Evolutionary conservation across 257 asterid genomes (phyloP).

Genomic region (Ocimum tenuiflorum): DNA sequence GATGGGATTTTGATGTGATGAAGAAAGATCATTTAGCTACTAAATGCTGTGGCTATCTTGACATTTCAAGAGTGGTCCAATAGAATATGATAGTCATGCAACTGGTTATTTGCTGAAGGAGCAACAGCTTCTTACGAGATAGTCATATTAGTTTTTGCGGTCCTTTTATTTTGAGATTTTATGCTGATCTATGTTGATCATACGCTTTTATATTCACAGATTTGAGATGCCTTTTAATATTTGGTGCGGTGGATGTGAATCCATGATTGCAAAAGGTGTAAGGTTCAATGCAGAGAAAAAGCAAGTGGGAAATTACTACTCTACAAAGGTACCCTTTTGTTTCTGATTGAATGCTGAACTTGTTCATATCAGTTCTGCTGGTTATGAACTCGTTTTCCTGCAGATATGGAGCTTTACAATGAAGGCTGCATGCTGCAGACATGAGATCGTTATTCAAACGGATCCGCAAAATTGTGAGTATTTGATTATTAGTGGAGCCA

Average conservation of each 20-base stretch:
- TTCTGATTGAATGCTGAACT: not conserved
- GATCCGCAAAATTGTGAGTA: conserved; percentile 87
- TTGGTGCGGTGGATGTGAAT: conserved; percentile 99
- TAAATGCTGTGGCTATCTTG: not conserved
- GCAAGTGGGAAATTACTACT: conserved; percentile 94
- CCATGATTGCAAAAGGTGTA: conserved; percentile 99
- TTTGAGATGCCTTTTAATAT: conserved; percentile 93
- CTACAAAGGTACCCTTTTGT: conserved; percentile 56
- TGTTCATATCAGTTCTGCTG: not conserved
- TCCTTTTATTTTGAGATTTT: not conserved
- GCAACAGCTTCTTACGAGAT: not conserved
- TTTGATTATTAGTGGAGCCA: conserved; percentile 75
- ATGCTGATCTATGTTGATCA: not conserved
- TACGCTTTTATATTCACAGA: conserved; percentile 37
- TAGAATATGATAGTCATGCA: not conserved
- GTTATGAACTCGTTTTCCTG: not conserved
- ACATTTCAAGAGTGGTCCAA: not conserved
- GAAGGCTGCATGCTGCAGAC: conserved; percentile 93
- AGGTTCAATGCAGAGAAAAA: conserved; percentile 96
- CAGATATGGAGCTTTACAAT: conserved; percentile 98
- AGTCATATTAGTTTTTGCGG: not conserved
- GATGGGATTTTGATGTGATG: not conserved
- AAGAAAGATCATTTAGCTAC: not conserved
- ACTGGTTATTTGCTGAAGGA: not conserved
- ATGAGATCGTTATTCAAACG: conserved; percentile 86